These are phyloP conservation scores for Hypomontagnella monticulosa DNA, from an alignment of 495 filamentous ascomycete species.

Conservation along the genomic window DNA sequence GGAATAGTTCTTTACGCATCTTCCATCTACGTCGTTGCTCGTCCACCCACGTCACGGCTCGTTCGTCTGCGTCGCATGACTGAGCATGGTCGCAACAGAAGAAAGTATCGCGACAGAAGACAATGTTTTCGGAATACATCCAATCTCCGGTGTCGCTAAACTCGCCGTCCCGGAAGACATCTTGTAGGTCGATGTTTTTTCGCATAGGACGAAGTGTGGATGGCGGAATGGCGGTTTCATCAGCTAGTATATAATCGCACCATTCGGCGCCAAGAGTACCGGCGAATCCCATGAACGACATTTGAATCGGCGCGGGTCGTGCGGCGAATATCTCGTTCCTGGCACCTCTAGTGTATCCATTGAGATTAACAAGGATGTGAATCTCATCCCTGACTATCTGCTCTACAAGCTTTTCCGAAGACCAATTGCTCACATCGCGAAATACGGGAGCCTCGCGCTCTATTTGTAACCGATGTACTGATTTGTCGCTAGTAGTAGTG, in stretches of 20 bases:
- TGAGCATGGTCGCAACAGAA: conserved; percentile 99
- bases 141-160: conserved; percentile 74
- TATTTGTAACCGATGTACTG: conserved; percentile 91
- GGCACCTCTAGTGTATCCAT: conserved; percentile 97
- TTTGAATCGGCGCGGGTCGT: conserved; percentile 93
- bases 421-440: conserved; percentile 86
- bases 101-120: conserved; percentile 94
- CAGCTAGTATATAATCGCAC: conserved; percentile 97
- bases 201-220: conserved; percentile 82
- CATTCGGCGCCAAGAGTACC: conserved; percentile 96
- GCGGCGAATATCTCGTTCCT: conserved; percentile 98
- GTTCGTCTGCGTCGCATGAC: conserved; percentile 78
- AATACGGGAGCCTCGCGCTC: conserved; percentile 94
- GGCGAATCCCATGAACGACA: conserved; percentile 99
- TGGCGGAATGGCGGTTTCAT: conserved; percentile 84
- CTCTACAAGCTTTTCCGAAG: conserved; percentile 82
- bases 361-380: conserved; percentile 96
- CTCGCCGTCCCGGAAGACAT: conserved; percentile 74
- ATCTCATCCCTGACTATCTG: conserved; percentile 94
- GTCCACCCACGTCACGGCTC: conserved; percentile 78
- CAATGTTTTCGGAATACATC: conserved; percentile 97
- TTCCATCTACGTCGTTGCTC: conserved; percentile 86
- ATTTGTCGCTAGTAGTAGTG: conserved; percentile 93
- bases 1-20: conserved; percentile 96
- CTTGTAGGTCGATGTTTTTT: conserved; percentile 75